Evolutionary conservation across 208 protist genomes (phyloP).

Genomic region (Porcisia hertigi): DNA sequence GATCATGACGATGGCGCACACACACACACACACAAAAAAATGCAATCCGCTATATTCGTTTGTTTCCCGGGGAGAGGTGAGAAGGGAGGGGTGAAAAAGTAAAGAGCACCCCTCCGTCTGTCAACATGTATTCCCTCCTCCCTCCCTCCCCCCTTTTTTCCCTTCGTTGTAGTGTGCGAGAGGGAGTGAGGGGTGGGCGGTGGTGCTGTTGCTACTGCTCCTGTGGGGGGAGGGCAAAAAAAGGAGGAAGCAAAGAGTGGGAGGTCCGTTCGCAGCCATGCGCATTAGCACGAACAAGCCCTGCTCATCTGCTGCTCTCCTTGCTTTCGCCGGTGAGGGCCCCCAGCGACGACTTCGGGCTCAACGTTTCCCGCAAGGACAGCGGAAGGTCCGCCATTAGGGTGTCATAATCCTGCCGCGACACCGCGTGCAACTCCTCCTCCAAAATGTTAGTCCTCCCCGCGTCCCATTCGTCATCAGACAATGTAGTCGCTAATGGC

Average conservation of each 20-base stretch:
- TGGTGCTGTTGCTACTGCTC: neutral
- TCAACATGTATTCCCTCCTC: too few species aligned
- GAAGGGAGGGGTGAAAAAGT: too few species aligned
- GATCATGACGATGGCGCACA: too few species aligned
- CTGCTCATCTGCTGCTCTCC: neutral
- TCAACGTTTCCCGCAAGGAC: neutral
- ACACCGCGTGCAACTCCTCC: neutral
- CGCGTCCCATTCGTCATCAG: constrained; percentile 2
- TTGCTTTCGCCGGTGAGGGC: neutral
- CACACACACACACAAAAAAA: too few species aligned
- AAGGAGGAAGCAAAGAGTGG: neutral
- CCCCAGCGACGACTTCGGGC: neutral
- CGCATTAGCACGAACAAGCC: constrained; percentile 1
- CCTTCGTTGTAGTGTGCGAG: too few species aligned
- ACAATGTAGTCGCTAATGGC: constrained; percentile 5
- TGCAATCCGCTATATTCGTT: too few species aligned
- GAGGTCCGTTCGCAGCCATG: constrained; percentile 10
- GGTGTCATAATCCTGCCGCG: neutral
- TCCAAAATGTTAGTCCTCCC: neutral
- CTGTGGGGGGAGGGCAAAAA: neutral
- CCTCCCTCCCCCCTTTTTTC: too few species aligned
- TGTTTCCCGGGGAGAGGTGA: too few species aligned
- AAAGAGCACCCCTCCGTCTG: too few species aligned
- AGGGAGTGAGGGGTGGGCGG: too few species aligned
- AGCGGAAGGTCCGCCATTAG: constrained; percentile 3